phyloP scores from a whole-genome alignment of 1,284 basidiomycete species.

The Sporisorium scitamineum region DNA sequence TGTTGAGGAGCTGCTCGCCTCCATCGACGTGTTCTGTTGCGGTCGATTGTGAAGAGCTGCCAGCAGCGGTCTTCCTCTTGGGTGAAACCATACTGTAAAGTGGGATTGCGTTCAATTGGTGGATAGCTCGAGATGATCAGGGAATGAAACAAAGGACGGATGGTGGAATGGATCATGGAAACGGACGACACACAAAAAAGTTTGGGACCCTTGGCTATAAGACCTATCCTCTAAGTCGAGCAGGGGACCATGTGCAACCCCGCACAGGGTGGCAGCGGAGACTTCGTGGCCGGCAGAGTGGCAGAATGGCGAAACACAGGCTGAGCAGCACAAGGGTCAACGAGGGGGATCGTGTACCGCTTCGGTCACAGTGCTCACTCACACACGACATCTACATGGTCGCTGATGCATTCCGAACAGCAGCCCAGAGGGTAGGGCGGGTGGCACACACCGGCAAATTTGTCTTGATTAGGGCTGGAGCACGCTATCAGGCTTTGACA shows the following conservation, averaged over 20 bases:
- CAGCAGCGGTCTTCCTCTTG: slow-evolving; percentile 10
- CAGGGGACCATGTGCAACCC: background rate
- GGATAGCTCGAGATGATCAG: background rate
- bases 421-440: background rate
- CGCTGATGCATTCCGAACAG: slow-evolving; percentile 3
- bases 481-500: slow-evolving; percentile 14
- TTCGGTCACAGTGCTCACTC: slow-evolving; percentile 27
- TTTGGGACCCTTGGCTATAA: slow-evolving; percentile 6
- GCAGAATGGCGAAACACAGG: too few species aligned
- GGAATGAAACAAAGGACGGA: background rate
- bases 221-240: background rate
- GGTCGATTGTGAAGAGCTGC: slow-evolving; percentile 3
- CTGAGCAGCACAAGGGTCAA: background rate
- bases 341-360: slow-evolving; percentile 21
- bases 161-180: background rate
- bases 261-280: slow-evolving; percentile 4
- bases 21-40: slow-evolving; percentile 1
- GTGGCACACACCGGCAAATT: background rate
- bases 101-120: background rate
- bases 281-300: slow-evolving; percentile 14
- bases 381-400: slow-evolving; percentile 42
- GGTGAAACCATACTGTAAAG: slow-evolving; percentile 6
- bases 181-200: slow-evolving; percentile 6
- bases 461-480: slow-evolving; percentile 14
- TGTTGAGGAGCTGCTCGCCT: slow-evolving; percentile 31